A percentile compares a stretch with the other conserved stretches of the same genome.
Conservation (phyloP, 371 early-diverging fungal species). For the Syncephalastrum racemosum region DNA sequence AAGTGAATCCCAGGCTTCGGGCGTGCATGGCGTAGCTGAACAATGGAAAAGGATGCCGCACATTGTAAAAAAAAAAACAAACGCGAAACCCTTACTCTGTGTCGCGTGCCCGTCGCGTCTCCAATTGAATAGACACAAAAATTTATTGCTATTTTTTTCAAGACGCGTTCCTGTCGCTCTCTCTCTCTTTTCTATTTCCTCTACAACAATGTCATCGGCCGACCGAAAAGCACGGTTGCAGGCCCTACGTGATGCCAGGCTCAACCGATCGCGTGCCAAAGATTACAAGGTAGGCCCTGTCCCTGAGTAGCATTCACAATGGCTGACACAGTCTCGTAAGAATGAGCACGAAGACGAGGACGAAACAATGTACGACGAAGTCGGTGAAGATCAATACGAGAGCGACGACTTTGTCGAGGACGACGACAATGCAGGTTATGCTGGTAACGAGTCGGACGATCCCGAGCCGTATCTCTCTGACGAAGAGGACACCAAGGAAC, state of each 20-base stretch:
- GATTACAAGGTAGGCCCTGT: constrained; percentile 7
- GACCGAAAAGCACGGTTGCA: constrained; percentile 1
- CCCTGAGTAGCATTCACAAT: background rate
- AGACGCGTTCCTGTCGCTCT: background rate
- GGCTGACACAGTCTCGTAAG: background rate
- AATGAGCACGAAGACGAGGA: constrained; percentile 54
- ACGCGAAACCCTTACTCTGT: background rate
- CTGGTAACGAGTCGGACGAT: constrained; percentile 71
- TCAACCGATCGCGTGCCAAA: constrained; percentile 9
- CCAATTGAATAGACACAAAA: too few species aligned
- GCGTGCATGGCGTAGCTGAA: constrained; percentile 2
- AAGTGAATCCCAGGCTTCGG: constrained; percentile 38
- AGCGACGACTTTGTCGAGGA: constrained; percentile 79
- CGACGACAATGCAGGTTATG: constrained; percentile 84
- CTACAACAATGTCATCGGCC: constrained; percentile 17
- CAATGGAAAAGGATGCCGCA: constrained; percentile 50
- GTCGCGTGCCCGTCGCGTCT: constrained; percentile 3
- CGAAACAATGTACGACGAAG: constrained; percentile 48
- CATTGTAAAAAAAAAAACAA: constrained; percentile 14
- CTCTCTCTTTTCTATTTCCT: background rate
- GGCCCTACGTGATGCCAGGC: constrained; percentile 6
- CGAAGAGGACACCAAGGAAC: constrained; percentile 41
- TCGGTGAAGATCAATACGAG: too few species aligned
- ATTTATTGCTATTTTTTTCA: background rate
- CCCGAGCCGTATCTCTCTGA: constrained; percentile 51